Evolutionary conservation across 2,329 filamentous ascomycete species (phyloP), one percentile per base, ranked within the genome.

Genomic region (Microsporum audouinii): DNA sequence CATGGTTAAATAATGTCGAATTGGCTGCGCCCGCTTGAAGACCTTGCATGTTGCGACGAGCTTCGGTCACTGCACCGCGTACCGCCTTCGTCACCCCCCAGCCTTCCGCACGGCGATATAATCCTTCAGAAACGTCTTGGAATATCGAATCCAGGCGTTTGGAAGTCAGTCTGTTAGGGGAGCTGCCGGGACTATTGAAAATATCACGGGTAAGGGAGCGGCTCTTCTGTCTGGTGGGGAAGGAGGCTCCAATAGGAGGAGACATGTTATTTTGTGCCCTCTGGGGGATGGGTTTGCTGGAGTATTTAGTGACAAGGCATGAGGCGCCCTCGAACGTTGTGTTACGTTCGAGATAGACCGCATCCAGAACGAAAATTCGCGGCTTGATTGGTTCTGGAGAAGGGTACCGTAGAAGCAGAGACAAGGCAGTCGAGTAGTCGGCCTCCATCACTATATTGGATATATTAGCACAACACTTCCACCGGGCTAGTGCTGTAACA

Each of bases 391-490:
- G 80, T 3, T 78, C 69, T 1, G 87, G 87, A 0, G 84, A 78
- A 1, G 90, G 90, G 66, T 97, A 97, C 67, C 89, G 89, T 1
- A 97, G 80, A 31, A 97, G 78, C 1, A 95, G 76, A 61, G 89
- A 87, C 59, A 99, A 78, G 6, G 89, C 92, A 39, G 84, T 82
- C 1, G 94, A 92, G 69, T 96, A 96, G 72, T 97, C 92, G 10
- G 89, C 86, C 64, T 89, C 84, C 31, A 97, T 77, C 39, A 99
- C 88, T 91, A 62, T 5, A 17, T 47, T 29, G 34, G 27, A 23
- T 45, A 33, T 33, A 29, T 61, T 57, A 61, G 17, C 1, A 53
- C 49, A 43, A 64, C 5, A 75, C 71, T 14, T 14, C 38, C 1
- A 5, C n/a, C n/a, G 10, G 10, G 33, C 4, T 31, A 29, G 8